Evolutionary conservation across 2,329 filamentous ascomycete genomes (phyloP).

Genomic region (Thielaviopsis populi): DNA sequence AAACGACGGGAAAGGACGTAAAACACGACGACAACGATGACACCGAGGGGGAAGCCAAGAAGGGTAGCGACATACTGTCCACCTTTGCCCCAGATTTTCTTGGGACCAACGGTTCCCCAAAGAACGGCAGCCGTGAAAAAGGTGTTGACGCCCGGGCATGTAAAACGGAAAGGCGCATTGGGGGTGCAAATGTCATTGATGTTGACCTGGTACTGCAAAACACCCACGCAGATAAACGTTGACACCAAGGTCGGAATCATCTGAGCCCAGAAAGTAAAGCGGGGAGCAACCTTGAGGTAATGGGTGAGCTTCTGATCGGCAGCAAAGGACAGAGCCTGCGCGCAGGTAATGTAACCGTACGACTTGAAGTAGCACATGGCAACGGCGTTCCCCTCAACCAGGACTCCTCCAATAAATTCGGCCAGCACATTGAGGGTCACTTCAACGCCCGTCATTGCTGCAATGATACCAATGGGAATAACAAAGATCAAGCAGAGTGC

Average conservation of each 20-base stretch:
- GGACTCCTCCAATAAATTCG: slow-evolving; percentile 38
- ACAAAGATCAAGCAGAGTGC: slow-evolving; percentile 36
- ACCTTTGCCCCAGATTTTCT: slow-evolving; percentile 28
- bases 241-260: slow-evolving; percentile 42
- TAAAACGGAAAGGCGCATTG: slow-evolving; percentile 25
- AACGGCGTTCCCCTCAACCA: slow-evolving; percentile 34
- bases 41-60: slow-evolving; percentile 26
- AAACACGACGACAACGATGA: slow-evolving; percentile 23
- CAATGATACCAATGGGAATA: slow-evolving; percentile 37
- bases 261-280: slow-evolving; percentile 43
- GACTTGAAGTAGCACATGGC: slow-evolving; percentile 42
- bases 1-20: slow-evolving; percentile 23
- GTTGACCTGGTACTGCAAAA: slow-evolving; percentile 32
- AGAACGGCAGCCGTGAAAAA: slow-evolving; percentile 32
- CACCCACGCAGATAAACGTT: slow-evolving; percentile 35
- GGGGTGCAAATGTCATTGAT: slow-evolving; percentile 27
- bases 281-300: slow-evolving; percentile 47
- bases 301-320: slow-evolving; percentile 36
- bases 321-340: slow-evolving; percentile 37
- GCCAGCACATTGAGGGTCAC: slow-evolving; percentile 39
- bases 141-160: slow-evolving; percentile 26
- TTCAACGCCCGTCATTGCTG: slow-evolving; percentile 38
- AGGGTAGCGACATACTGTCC: slow-evolving; percentile 29
- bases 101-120: slow-evolving; percentile 32
- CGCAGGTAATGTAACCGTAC: slow-evolving; percentile 35